Percentiles rank a stretch among this genome's conserved stretches.
phyloP scores from a whole-genome alignment of 1,284 basidiomycete species.

The Irpex lacteus region DNA sequence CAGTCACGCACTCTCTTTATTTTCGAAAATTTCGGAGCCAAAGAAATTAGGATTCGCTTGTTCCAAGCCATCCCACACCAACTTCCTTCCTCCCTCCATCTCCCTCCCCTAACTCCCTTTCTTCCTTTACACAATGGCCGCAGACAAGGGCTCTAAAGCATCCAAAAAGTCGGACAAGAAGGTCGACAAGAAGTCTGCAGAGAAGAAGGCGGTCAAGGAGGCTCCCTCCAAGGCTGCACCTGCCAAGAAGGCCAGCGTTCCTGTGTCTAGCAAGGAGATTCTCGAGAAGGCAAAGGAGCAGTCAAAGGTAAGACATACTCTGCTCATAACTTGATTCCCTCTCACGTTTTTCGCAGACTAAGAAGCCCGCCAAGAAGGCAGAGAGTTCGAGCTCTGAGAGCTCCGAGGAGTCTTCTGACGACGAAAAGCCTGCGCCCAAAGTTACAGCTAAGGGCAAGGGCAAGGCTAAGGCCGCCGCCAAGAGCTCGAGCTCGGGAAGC shows the following conservation, averaged over 20 bases:
- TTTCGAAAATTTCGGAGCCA: slow-evolving; percentile 20
- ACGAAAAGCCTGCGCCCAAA: slow-evolving; percentile 22
- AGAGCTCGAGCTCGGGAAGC: no score
- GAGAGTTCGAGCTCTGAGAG: slow-evolving; percentile 26
- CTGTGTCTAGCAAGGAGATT: slow-evolving; percentile 14
- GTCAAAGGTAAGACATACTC: background rate
- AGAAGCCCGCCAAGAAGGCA: slow-evolving; percentile 15
- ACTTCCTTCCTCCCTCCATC: slow-evolving; percentile 16
- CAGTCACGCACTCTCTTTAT: slow-evolving; percentile 12
- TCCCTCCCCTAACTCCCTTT: slow-evolving; percentile 15
- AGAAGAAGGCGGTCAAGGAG: slow-evolving; percentile 32
- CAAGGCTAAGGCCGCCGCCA: slow-evolving; percentile 16
- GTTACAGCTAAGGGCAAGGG: slow-evolving; percentile 16
- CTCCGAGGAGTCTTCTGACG: slow-evolving; percentile 17
- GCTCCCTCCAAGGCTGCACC: slow-evolving; percentile 19
- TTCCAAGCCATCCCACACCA: slow-evolving; percentile 11
- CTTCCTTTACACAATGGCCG: slow-evolving; percentile 20
- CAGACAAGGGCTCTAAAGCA: slow-evolving; percentile 33
- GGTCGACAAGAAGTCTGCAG: slow-evolving; percentile 28
- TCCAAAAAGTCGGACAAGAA: slow-evolving; percentile 37
- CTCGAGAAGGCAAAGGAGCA: slow-evolving; percentile 9
- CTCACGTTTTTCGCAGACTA: slow-evolving; percentile 7
- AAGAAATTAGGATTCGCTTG: slow-evolving; percentile 16
- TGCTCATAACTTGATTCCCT: background rate
- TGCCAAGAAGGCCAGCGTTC: slow-evolving; percentile 7